Percentiles rank a stretch among this genome's conserved stretches.
phyloP scores from a whole-genome alignment of 306 rosid genomes.

The Medicago lupulina region DNA sequence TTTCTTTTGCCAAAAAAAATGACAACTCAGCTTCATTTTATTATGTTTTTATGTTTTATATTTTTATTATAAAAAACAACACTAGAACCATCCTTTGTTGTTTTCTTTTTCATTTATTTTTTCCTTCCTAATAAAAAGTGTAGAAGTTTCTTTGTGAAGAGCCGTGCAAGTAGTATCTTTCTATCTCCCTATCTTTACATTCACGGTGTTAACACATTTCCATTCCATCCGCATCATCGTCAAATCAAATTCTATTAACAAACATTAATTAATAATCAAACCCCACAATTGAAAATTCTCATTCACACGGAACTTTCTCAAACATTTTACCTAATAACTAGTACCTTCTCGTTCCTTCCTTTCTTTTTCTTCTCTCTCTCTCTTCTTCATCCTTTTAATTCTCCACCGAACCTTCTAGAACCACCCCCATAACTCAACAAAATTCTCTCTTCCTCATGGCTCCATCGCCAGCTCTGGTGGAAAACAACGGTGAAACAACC shows the following conservation, averaged over 20 bases:
- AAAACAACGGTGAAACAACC: constrained; percentile 47
- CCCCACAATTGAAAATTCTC: background rate
- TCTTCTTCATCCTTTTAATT: constrained; percentile 38
- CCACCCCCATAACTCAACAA: constrained; percentile 11
- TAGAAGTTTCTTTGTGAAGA: constrained; percentile 3
- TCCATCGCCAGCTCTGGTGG: constrained; percentile 51
- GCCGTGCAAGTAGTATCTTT: background rate
- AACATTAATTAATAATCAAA: background rate
- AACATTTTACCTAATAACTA: constrained; percentile 48
- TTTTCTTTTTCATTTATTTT: background rate
- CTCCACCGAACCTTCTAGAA: constrained; percentile 82
- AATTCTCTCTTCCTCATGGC: constrained; percentile 48
- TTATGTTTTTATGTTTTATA: no score
- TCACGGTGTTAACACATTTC: background rate
- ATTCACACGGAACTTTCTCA: constrained; percentile 71
- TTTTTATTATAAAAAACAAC: no score
- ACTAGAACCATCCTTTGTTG: background rate
- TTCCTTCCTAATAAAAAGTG: background rate
- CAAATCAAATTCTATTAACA: background rate
- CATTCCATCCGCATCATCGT: background rate
- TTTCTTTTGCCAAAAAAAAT: no score
- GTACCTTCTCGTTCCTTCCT: constrained; percentile 66
- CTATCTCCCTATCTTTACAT: background rate
- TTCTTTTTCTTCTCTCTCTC: constrained; percentile 22
- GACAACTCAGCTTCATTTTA: no score